phyloP scores from a whole-genome alignment of 345 rosid species.

The Leavenworthia alabamica region DNA sequence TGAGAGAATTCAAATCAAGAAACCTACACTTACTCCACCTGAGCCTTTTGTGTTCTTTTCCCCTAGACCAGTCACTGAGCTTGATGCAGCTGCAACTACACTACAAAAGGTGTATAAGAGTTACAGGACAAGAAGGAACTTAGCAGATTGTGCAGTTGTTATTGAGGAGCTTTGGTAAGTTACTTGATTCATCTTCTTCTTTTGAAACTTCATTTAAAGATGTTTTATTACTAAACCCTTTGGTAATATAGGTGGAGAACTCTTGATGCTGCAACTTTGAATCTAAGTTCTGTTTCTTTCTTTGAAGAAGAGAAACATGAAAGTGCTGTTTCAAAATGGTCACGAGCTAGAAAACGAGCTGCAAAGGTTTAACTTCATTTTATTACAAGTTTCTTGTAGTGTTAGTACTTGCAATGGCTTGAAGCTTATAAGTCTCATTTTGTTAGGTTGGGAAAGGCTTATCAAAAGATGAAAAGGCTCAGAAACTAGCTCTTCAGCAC shows the following conservation, averaged over 20 bases:
- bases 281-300: constrained; percentile 49
- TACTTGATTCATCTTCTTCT: constrained; percentile 6
- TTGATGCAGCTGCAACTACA: constrained; percentile 70
- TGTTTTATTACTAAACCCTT: neutral
- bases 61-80: constrained; percentile 52
- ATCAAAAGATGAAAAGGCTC: constrained; percentile 67
- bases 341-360: constrained; percentile 53
- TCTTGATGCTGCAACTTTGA: constrained; percentile 50
- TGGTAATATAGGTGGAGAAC: constrained; percentile 55
- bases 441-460: constrained; percentile 65
- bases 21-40: constrained; percentile 41
- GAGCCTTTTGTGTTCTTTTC: constrained; percentile 43
- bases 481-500: constrained; percentile 64
- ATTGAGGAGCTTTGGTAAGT: constrained; percentile 67
- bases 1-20: constrained; percentile 30
- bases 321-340: constrained; percentile 54
- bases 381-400: neutral
- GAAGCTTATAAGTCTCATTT: neutral
- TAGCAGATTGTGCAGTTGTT: constrained; percentile 68
- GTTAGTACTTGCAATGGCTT: too few species aligned
- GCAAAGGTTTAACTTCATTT: constrained; percentile 47
- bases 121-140: constrained; percentile 76
- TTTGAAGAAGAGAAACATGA: constrained; percentile 51
- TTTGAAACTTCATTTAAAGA: neutral
- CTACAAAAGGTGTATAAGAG: constrained; percentile 87